A percentile compares a stretch with the other conserved stretches of the same genome.
Conservation (phyloP, 257 asterid genomes). For the Mentha longifolia region DNA sequence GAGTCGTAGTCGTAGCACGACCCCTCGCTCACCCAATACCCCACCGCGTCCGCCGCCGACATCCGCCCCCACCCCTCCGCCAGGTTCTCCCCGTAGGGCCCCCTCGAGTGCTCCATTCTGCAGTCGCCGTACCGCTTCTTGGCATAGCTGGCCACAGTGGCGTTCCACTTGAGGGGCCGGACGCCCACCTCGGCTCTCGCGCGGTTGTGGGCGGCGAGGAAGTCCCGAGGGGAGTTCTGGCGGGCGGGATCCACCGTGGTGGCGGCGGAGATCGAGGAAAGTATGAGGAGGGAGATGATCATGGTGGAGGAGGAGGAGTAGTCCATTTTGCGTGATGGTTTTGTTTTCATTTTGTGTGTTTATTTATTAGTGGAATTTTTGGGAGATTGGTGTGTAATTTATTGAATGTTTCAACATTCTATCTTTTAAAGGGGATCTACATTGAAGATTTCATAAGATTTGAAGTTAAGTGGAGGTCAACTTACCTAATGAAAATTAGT, state of each 20-base stretch:
- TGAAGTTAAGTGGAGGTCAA: too few species aligned
- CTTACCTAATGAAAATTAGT: too few species aligned
- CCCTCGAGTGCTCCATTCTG: constrained; percentile 38
- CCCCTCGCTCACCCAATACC: constrained; percentile 43
- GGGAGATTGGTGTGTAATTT: too few species aligned
- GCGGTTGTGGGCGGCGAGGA: constrained; percentile 47
- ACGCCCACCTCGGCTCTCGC: constrained; percentile 51
- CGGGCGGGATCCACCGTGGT: not conserved
- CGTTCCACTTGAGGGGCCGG: constrained; percentile 38
- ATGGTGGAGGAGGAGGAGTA: not conserved
- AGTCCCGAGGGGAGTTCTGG: constrained; percentile 42
- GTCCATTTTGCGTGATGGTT: constrained; percentile 8
- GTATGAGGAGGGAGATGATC: not conserved
- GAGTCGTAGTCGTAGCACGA: constrained; percentile 32
- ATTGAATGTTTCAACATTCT: not conserved
- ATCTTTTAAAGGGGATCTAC: not conserved
- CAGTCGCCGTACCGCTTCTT: constrained; percentile 34
- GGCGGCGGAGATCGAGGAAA: not conserved
- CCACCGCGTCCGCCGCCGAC: constrained; percentile 36
- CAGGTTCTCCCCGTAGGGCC: constrained; percentile 57
- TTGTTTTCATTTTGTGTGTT: too few species aligned
- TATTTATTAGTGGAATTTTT: too few species aligned
- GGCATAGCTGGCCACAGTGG: constrained; percentile 41
- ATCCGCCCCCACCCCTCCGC: constrained; percentile 42
- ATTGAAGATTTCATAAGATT: too few species aligned